These are phyloP conservation scores for Entophlyctis luteolus DNA, from an alignment of 192 early-diverging fungal species.

Conservation along the genomic window DNA sequence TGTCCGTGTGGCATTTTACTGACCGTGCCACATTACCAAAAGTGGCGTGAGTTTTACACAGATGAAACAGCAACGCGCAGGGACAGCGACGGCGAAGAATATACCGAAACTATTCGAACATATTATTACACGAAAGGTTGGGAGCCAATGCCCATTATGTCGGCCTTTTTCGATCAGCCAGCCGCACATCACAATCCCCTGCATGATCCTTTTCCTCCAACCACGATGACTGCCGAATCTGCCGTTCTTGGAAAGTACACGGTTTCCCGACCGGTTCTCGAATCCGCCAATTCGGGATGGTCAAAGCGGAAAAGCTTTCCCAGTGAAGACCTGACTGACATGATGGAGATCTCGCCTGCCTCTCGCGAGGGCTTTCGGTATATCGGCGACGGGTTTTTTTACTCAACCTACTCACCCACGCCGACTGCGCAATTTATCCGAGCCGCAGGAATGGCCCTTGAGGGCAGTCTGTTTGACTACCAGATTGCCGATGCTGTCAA, in stretches of 20 bases:
- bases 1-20: not conserved
- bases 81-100: constrained; percentile 27
- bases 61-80: not conserved
- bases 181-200: constrained; percentile 38
- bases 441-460: constrained; percentile 20
- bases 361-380: constrained; percentile 7
- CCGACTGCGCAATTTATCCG: constrained; percentile 13
- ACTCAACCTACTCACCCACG: constrained; percentile 7
- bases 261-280: not conserved
- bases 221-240: not conserved
- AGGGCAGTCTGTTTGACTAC: constrained; percentile 25
- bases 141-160: constrained; percentile 13
- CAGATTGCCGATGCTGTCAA: constrained; percentile 29
- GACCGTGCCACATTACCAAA: not conserved
- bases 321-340: not conserved
- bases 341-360: not conserved
- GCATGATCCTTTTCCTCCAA: constrained; percentile 27
- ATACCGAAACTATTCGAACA: not conserved
- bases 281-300: not conserved
- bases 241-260: constrained; percentile 14
- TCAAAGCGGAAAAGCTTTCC: not conserved
- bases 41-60: constrained; percentile 29
- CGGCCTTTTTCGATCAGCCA: constrained; percentile 37
- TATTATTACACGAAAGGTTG: constrained; percentile 37
- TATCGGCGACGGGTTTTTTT: constrained; percentile 31